Evolutionary conservation across 164 flowering plant species (phyloP), one percentile per base, ranked within the genome.

Genomic region (Hamamelis virginiana): DNA sequence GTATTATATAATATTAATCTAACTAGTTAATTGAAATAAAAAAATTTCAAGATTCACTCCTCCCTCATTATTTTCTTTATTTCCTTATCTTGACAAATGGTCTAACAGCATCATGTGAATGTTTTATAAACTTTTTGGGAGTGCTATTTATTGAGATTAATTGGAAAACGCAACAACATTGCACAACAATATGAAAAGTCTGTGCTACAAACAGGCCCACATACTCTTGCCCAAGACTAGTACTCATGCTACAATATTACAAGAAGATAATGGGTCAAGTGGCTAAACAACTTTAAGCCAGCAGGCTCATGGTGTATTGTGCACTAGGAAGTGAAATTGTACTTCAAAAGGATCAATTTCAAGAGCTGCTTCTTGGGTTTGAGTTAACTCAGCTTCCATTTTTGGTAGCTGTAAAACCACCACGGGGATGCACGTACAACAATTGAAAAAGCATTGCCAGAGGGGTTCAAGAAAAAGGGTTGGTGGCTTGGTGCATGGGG

Each of bases 141-240:
- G n/a, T n/a, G n/a, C n/a, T n/a, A n/a, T n/a, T n/a, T n/a, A n/a
- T n/a, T n/a, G n/a, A n/a, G n/a, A n/a, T n/a, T n/a, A n/a, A n/a
- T n/a, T n/a, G n/a, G n/a, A n/a, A n/a, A n/a, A n/a, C n/a, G 53
- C 33, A 75, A 64, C 55, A 64, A 61, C 47, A 27, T 71, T 1
- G 56, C 21, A 12, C 4, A 15, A 10, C 69, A 67, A 28, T 59
- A 33, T 56, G 9, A 44, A 14, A 60, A 50, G 44, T 53, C 69
- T 11, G 71, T 72, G 16, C 53, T 60, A 1, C 28, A 60, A 4
- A 21, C 75, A 5, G 75, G 75, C 16, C 69, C 26, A 8, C 12
- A 48, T 18, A 1, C 59, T 14, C 69, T 43, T 6, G 51, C n/a
- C n/a, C n/a, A n/a, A n/a, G n/a, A n/a, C n/a, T n/a, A n/a, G 50